These are phyloP conservation scores for Quillaja saponaria DNA, from an alignment of 306 rosid genomes.

Conservation along the genomic window DNA sequence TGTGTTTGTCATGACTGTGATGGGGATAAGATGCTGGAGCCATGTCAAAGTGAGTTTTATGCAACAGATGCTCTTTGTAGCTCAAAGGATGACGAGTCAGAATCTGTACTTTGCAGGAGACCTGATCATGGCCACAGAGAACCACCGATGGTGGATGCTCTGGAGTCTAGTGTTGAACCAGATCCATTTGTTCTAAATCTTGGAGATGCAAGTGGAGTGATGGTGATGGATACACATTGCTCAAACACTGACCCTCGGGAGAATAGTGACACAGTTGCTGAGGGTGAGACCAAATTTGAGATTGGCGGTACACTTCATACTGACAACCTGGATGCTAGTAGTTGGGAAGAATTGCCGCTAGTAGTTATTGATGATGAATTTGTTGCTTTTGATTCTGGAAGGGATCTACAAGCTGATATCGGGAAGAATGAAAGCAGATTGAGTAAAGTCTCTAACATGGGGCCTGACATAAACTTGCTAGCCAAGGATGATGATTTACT, in stretches of 20 bases:
- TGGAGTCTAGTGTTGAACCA: background rate
- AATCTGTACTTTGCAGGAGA: background rate
- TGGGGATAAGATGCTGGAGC: background rate
- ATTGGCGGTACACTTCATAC: background rate
- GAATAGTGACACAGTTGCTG: background rate
- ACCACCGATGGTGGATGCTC: background rate
- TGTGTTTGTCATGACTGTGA: background rate
- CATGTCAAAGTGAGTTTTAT: background rate
- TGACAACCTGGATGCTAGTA: conserved; percentile 1
- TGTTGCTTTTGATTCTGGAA: background rate
- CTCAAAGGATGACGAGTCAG: background rate
- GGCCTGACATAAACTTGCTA: background rate
- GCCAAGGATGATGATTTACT: background rate
- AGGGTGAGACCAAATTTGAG: conserved; percentile 6
- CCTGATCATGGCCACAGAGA: background rate
- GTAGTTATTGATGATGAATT: conserved; percentile 28
- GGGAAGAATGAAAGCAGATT: background rate
- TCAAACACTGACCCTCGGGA: background rate
- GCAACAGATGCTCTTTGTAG: background rate
- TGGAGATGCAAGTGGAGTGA: background rate
- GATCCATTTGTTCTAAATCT: background rate
- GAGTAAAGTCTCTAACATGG: background rate
- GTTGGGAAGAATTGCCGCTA: conserved; percentile 27
- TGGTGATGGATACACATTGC: background rate
- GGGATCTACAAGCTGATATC: conserved; percentile 4